A percentile compares a stretch with the other conserved stretches of the same genome.
Conservation (phyloP, 2,329 filamentous ascomycete species). For the Trichoderma sp. region DNA sequence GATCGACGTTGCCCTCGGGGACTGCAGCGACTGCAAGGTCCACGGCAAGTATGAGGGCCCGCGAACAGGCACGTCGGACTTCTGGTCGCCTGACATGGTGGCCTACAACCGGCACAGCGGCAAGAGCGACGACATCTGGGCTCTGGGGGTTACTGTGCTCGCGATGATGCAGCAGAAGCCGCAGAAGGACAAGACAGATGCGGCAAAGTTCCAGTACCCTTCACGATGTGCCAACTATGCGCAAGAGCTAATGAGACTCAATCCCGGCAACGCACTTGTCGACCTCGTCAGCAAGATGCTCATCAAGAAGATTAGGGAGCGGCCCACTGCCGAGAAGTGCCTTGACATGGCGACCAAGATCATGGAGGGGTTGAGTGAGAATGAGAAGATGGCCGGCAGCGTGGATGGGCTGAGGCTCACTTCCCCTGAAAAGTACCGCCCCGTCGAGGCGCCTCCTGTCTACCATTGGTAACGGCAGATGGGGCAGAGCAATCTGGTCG, state of each 20-base stretch:
- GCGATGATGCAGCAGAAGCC: conserved; percentile 40
- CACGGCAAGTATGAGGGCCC: conserved; percentile 21
- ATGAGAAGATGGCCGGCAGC: neutral
- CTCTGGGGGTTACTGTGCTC: conserved; percentile 39
- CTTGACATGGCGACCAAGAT: conserved; percentile 26
- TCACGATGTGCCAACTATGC: conserved; percentile 35
- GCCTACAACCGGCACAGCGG: conserved; percentile 31
- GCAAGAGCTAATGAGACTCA: conserved; percentile 32
- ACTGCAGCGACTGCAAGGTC: conserved; percentile 39
- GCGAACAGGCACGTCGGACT: conserved; percentile 36
- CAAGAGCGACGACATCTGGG: conserved; percentile 41
- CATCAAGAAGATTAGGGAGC: conserved; percentile 29
- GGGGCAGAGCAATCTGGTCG: no score
- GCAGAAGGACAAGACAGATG: conserved; percentile 24
- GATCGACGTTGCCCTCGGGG: conserved; percentile 38
- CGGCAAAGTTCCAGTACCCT: conserved; percentile 34
- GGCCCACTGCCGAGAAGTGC: conserved; percentile 34
- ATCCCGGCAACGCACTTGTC: conserved; percentile 35
- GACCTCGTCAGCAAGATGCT: conserved; percentile 34
- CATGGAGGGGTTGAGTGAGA: conserved; percentile 12
- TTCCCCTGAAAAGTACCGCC: conserved; percentile 34
- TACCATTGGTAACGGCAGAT: no score
- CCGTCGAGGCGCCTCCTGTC: neutral
- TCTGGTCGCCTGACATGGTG: conserved; percentile 39
- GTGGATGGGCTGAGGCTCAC: conserved; percentile 30